These are phyloP conservation scores for Theobroma cacao DNA, from an alignment of 345 rosid species.

Conservation along the genomic window DNA sequence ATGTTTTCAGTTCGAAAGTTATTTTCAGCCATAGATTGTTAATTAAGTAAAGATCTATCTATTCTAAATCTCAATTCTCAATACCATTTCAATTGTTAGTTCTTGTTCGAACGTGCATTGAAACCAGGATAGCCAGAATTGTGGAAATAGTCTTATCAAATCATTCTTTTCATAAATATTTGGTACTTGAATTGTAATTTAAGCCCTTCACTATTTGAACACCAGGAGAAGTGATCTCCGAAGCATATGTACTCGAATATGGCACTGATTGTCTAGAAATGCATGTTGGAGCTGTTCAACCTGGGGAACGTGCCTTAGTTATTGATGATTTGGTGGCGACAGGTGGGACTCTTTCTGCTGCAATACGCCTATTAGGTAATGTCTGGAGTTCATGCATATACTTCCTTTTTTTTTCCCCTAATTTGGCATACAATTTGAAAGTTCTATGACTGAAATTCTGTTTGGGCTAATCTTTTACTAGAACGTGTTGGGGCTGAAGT, in stretches of 20 bases:
- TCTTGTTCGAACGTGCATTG: not conserved
- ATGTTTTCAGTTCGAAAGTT: not conserved
- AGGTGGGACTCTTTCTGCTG: constrained; percentile 85
- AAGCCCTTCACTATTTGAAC: not conserved
- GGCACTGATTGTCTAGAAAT: constrained; percentile 84
- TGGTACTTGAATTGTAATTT: not conserved
- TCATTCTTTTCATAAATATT: not conserved
- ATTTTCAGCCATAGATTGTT: not conserved
- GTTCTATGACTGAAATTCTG: not conserved
- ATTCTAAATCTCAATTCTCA: not conserved
- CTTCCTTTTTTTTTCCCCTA: not conserved
- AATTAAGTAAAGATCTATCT: not conserved
- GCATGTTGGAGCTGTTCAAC: constrained; percentile 73
- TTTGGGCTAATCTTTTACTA: constrained; percentile 8
- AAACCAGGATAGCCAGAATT: not conserved
- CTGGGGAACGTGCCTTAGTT: constrained; percentile 63
- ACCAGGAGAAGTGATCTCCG: constrained; percentile 69
- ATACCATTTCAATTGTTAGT: not conserved
- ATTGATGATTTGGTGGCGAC: constrained; percentile 91
- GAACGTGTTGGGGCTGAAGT: constrained; percentile 70
- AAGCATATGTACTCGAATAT: constrained; percentile 74
- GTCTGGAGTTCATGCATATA: not conserved
- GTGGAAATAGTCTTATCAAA: not conserved
- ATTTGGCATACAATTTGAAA: not conserved
- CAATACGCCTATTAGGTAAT: constrained; percentile 72